These are phyloP conservation scores for Apiospora marii DNA, from an alignment of 2,329 filamentous ascomycete species.

Conservation along the genomic window DNA sequence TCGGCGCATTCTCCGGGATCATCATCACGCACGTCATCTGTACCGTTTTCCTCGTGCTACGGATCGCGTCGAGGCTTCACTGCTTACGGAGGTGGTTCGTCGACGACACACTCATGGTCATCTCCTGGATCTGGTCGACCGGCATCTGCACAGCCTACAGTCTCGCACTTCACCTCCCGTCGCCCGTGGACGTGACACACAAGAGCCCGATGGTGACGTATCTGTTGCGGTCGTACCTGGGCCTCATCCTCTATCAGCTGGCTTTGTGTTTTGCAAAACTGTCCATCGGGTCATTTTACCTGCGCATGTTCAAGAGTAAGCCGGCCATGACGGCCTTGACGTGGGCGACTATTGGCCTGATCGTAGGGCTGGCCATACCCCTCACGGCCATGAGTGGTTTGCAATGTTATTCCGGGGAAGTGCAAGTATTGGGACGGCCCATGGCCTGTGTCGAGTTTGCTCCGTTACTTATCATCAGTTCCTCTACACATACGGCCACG, in stretches of 20 bases:
- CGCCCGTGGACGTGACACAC: not conserved
- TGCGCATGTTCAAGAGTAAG: conserved; percentile 19
- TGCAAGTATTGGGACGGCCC: not conserved
- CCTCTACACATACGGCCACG: conserved; percentile 13
- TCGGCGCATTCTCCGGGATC: conserved; percentile 13
- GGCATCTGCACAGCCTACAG: conserved; percentile 15
- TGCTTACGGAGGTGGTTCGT: conserved; percentile 23
- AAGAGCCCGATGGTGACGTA: not conserved
- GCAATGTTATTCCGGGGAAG: conserved; percentile 3
- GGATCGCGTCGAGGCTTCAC: conserved; percentile 3
- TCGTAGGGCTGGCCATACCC: conserved; percentile 12
- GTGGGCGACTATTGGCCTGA: conserved; percentile 5
- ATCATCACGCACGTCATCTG: conserved; percentile 10
- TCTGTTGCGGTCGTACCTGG: not conserved
- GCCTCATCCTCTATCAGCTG: conserved; percentile 20
- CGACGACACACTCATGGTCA: conserved; percentile 23
- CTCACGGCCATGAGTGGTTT: conserved; percentile 9
- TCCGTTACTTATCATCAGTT: conserved; percentile 13
- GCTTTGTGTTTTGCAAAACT: conserved; percentile 20
- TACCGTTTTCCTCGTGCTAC: conserved; percentile 12
- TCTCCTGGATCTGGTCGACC: conserved; percentile 19
- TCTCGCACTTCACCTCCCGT: conserved; percentile 3
- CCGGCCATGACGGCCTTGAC: not conserved
- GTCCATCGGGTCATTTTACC: conserved; percentile 10
- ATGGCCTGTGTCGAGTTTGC: conserved; percentile 20